These are phyloP conservation scores for Poa pratensis DNA, from an alignment of 176 grass and related monocot genomes.

Conservation along the genomic window DNA sequence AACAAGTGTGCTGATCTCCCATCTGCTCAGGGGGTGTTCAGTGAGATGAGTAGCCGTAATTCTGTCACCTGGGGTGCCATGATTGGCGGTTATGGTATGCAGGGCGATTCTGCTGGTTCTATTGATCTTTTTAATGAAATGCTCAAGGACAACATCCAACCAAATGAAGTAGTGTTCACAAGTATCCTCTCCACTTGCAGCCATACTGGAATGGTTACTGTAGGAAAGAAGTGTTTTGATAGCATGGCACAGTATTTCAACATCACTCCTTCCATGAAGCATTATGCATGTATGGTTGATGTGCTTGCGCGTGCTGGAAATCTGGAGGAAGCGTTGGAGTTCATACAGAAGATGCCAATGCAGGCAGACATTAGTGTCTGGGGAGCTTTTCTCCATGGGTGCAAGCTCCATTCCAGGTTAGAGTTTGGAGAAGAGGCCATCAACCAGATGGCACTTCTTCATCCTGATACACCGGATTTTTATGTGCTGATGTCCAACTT, in stretches of 20 bases:
- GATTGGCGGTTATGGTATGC: constrained; percentile 73
- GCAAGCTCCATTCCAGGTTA: constrained; percentile 68
- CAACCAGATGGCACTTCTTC: constrained; percentile 48
- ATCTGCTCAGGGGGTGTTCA: constrained; percentile 54
- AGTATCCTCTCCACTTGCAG: constrained; percentile 73
- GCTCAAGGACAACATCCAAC: constrained; percentile 64
- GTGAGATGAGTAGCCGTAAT: constrained; percentile 59
- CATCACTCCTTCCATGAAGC: constrained; percentile 68
- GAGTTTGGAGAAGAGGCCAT: constrained; percentile 70
- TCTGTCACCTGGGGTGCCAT: constrained; percentile 79
- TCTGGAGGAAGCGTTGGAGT: constrained; percentile 62
- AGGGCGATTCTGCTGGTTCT: constrained; percentile 60
- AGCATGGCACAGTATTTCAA: constrained; percentile 57
- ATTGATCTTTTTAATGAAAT: constrained; percentile 64
- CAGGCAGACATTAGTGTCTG: constrained; percentile 55
- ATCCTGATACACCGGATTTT: constrained; percentile 59
- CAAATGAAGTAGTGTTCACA: constrained; percentile 66
- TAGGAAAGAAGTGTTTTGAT: constrained; percentile 58
- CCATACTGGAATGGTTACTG: constrained; percentile 70
- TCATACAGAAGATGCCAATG: constrained; percentile 70
- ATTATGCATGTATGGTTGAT: constrained; percentile 80
- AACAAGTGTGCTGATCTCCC: constrained; percentile 66
- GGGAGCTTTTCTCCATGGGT: constrained; percentile 79
- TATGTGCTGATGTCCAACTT: constrained; percentile 73
- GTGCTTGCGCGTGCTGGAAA: constrained; percentile 63